A percentile compares a stretch with the other conserved stretches of the same genome.
phyloP scores from a whole-genome alignment of 129 eudicot genomes.

The Saposhnikovia divaricata region DNA sequence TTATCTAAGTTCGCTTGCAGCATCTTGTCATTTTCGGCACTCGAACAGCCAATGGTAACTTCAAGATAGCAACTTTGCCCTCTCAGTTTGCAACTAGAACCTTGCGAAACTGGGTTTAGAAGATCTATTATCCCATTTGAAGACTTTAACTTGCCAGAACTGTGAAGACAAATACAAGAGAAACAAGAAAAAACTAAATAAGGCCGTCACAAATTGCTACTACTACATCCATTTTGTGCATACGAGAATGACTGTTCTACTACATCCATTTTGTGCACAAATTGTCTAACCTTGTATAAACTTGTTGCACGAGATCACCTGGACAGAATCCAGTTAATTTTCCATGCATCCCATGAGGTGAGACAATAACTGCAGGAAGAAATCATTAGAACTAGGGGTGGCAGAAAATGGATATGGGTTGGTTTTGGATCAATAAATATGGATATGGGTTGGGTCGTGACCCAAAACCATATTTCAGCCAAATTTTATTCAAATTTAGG shows the following conservation, averaged over 20 bases:
- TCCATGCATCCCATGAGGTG: conserved; percentile 99
- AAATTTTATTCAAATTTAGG: no score
- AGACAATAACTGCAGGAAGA: conserved; percentile 58
- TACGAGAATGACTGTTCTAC: neutral
- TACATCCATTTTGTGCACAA: no score
- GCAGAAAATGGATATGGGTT: no score
- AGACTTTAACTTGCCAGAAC: conserved; percentile 65
- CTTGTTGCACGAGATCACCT: conserved; percentile 91
- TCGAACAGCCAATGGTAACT: conserved; percentile 66
- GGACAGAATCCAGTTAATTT: conserved; percentile 84
- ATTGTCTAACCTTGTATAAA: conserved; percentile 56
- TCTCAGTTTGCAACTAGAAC: conserved; percentile 59
- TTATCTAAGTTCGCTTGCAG: conserved; percentile 26
- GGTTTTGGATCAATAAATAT: no score
- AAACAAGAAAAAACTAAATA: conserved; percentile 2
- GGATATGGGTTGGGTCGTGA: no score
- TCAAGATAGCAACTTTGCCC: conserved; percentile 85
- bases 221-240: neutral
- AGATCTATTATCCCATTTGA: conserved; percentile 71
- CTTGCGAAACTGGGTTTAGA: conserved; percentile 50
- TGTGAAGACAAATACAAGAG: conserved; percentile 24
- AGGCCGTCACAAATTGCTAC: neutral
- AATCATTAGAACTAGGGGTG: conserved; percentile 12
- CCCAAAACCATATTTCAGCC: no score
- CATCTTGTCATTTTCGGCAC: conserved; percentile 35